These are phyloP conservation scores for Tothia fuscella DNA, from an alignment of 2,329 filamentous ascomycete species.

Conservation along the genomic window DNA sequence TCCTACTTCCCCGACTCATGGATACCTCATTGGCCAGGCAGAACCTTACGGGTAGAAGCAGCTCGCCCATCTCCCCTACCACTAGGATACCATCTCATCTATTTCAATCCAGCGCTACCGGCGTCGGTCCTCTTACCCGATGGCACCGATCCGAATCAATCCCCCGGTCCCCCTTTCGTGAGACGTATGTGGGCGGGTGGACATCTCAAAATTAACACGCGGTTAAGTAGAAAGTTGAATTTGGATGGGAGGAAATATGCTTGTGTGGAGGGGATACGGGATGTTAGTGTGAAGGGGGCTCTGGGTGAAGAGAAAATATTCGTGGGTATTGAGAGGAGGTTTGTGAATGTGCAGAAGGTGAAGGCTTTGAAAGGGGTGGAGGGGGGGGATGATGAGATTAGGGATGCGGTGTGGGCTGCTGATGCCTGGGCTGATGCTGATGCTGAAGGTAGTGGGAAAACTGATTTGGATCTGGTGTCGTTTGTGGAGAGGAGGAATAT, in stretches of 20 bases:
- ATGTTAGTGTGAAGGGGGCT: constrained; percentile 38
- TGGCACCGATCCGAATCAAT: constrained; percentile 72
- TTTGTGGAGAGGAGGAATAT: constrained; percentile 50
- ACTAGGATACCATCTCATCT: constrained; percentile 69
- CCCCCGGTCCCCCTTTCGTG: constrained; percentile 58
- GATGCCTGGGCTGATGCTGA: constrained; percentile 29
- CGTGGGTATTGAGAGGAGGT: constrained; percentile 45
- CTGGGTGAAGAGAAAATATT: constrained; percentile 45
- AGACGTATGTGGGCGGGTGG: constrained; percentile 87
- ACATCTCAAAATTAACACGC: constrained; percentile 32
- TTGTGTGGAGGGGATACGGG: constrained; percentile 36
- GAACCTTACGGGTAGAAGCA: neutral
- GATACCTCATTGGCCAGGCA: constrained; percentile 9
- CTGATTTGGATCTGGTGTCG: too few species aligned
- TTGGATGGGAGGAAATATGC: constrained; percentile 27
- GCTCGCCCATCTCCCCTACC: constrained; percentile 29
- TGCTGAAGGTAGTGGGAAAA: constrained; percentile 27
- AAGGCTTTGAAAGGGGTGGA: constrained; percentile 18
- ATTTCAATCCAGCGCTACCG: constrained; percentile 64
- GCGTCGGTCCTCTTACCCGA: constrained; percentile 57
- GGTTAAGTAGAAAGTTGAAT: constrained; percentile 11
- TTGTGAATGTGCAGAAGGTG: constrained; percentile 22
- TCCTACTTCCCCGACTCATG: constrained; percentile 37
- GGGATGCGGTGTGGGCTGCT: constrained; percentile 31
- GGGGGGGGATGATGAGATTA: constrained; percentile 23